phyloP scores from a whole-genome alignment of 768 basidiomycete genomes.

The Lactifluus piperatus region DNA sequence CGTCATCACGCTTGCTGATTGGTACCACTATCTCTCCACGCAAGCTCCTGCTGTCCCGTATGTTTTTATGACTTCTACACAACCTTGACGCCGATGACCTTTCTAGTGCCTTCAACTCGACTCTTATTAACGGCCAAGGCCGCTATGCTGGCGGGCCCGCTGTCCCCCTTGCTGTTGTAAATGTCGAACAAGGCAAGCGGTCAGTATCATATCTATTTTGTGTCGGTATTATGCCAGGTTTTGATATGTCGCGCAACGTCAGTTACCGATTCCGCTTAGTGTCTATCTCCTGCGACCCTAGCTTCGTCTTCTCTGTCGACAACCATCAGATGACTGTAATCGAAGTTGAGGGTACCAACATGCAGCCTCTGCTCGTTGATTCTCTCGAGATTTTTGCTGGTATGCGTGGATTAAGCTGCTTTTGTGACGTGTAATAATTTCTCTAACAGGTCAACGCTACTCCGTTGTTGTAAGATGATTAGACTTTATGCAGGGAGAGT shows the following conservation, averaged over 20 bases:
- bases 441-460: slow-evolving; percentile 21
- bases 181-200: slow-evolving; percentile 30
- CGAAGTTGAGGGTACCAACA: slow-evolving; percentile 32
- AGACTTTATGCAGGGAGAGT: neutral
- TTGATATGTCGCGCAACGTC: neutral
- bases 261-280: slow-evolving; percentile 22
- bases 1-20: slow-evolving; percentile 43
- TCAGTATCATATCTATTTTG: neutral
- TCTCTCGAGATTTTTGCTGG: slow-evolving; percentile 35
- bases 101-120: slow-evolving; percentile 29
- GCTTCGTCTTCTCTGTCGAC: slow-evolving; percentile 33
- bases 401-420: slow-evolving; percentile 17
- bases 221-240: neutral
- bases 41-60: slow-evolving; percentile 20
- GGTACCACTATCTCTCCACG: slow-evolving; percentile 35
- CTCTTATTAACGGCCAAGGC: slow-evolving; percentile 46
- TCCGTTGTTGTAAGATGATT: slow-evolving; percentile 22
- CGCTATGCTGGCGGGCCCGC: slow-evolving; percentile 35
- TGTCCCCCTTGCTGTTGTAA: slow-evolving; percentile 37
- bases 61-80: neutral
- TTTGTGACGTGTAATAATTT: neutral
- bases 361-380: slow-evolving; percentile 31
- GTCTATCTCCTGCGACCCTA: slow-evolving; percentile 25
- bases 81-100: neutral
- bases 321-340: slow-evolving; percentile 35